A percentile compares a stretch with the other conserved stretches of the same genome.
Evolutionary conservation across 164 flowering plant genomes (phyloP).

Genomic region (Liquidambar formosana): DNA sequence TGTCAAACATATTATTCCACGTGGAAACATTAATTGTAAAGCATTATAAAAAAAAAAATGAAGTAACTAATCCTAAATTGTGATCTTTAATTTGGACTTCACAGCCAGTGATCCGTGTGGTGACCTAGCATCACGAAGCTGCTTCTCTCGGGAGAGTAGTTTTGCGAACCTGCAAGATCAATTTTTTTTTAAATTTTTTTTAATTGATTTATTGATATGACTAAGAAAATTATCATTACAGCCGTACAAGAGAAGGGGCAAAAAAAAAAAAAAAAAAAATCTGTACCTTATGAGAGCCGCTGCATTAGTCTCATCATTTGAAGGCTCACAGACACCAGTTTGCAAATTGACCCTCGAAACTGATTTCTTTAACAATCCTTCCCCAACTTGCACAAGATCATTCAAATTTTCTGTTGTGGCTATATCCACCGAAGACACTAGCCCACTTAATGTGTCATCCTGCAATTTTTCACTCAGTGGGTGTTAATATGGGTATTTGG

Average conservation of each 20-base stretch:
- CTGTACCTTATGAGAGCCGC: conserved; percentile 21
- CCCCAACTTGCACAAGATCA: conserved; percentile 21
- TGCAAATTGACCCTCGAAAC: conserved; percentile 29
- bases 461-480: conserved; percentile 10
- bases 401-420: conserved; percentile 23
- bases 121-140: conserved; percentile 30
- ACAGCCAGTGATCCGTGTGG: conserved; percentile 12
- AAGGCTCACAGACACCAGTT: conserved; percentile 16
- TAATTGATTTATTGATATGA: not conserved
- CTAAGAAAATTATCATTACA: not conserved
- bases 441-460: conserved; percentile 34
- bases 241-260: not conserved
- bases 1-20: no score
- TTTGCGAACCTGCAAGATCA: conserved; percentile 38
- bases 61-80: no score
- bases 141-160: conserved; percentile 31
- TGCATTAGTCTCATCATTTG: conserved; percentile 17
- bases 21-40: no score
- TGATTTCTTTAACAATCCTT: conserved; percentile 23
- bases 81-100: no score
- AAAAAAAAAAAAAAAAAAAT: not conserved
- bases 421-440: conserved; percentile 21
- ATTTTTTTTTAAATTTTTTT: not conserved
- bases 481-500: not conserved
- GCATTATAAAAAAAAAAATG: no score